Evolutionary conservation across 805 yeast genomes (phyloP).

Genomic region (Yamadazyma insecticola): DNA sequence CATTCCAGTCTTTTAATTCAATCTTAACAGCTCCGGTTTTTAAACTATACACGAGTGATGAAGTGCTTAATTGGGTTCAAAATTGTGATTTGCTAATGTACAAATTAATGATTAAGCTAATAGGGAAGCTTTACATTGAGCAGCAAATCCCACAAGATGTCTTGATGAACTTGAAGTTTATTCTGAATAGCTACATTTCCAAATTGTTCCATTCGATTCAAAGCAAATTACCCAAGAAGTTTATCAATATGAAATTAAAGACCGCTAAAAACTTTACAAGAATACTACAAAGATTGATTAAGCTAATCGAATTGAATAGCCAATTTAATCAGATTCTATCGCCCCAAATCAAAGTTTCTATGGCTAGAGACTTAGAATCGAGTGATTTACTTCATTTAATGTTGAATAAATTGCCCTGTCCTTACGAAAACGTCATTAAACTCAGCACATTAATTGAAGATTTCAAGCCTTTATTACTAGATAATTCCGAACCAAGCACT

Average conservation of each 20-base stretch:
- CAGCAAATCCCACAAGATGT: conserved; percentile 56
- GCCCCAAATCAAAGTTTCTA: too few relatives aligned
- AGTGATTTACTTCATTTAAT: too few relatives aligned
- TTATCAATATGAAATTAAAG: conserved; percentile 48
- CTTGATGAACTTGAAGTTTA: conserved; percentile 48
- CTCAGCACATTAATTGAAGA: too few relatives aligned
- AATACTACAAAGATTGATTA: conserved; percentile 2
- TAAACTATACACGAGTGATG: conserved; percentile 48
- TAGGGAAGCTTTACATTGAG: conserved; percentile 53
- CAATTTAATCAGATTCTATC: too few relatives aligned
- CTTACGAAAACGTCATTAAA: too few relatives aligned
- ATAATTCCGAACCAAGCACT: too few relatives aligned
- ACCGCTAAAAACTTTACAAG: conserved; percentile 49
- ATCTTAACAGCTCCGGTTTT: conserved; percentile 61
- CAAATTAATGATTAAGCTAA: conserved; percentile 47
- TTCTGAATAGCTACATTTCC: conserved; percentile 47
- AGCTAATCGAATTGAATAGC: conserved; percentile 1
- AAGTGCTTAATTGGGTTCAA: conserved; percentile 56
- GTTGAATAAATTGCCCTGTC: too few relatives aligned
- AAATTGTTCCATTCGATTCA: conserved; percentile 35
- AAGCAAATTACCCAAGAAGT: conserved; percentile 44
- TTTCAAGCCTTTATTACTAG: too few relatives aligned
- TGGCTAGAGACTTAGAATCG: too few relatives aligned
- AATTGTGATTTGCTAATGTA: conserved; percentile 66
- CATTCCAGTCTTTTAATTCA: conserved; percentile 47